Base-by-base conservation (phyloP, 768 basidiomycete genomes). In the Amanita brunnescens region DNA sequence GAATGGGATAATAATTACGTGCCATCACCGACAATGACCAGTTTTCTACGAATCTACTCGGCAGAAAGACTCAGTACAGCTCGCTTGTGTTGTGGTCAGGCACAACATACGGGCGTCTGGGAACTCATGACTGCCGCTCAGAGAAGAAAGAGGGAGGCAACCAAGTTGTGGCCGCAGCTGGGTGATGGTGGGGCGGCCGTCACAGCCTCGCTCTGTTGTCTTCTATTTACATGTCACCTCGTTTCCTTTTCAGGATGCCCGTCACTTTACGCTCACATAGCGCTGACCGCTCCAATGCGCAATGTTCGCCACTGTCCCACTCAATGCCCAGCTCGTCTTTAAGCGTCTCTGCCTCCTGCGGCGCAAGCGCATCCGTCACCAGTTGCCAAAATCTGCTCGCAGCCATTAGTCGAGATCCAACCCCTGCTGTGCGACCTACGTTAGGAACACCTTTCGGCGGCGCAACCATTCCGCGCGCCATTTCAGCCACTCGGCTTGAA, bases 11-110 rank as follows among this genome's bases (percentile, higher is more conserved):
- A 52, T 58, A 38, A 55, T 51, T 59, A 75, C 83, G 65, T 75
- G 74, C 95, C 95, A 70, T 99, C 95, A 59, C 95, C 95, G 55
- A 97, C 93, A 64, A 93, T 92, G 69, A 95, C 93, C 53, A 97
- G 76, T 72, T 97, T 97, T 62, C 93, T 79, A 60, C 91, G 83
- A 67, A 97, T 89, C 91, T 95, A 43, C 49, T 29, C 35, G 40
- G 13, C 48, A 53, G 52, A n/a, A 23, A 51, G 51, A 46, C 58
- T 59, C 53, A 53, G 51, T 23, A 7, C 6, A 21, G 16, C 26
- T 45, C 35, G 37, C 23, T 51, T 47, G 34, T 47, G 37, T 46
- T 33, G 55, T 30, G 47, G 40, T 18, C 44, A n/a, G 47, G 32
- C 37, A 46, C 47, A 40, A 75, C 82, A 56, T 63, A 83, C 82